A percentile compares a stretch with the other conserved stretches of the same genome.
These are phyloP conservation scores for Ceratobasidium sp. DNA, from an alignment of 1,284 basidiomycete species.

Conservation along the genomic window DNA sequence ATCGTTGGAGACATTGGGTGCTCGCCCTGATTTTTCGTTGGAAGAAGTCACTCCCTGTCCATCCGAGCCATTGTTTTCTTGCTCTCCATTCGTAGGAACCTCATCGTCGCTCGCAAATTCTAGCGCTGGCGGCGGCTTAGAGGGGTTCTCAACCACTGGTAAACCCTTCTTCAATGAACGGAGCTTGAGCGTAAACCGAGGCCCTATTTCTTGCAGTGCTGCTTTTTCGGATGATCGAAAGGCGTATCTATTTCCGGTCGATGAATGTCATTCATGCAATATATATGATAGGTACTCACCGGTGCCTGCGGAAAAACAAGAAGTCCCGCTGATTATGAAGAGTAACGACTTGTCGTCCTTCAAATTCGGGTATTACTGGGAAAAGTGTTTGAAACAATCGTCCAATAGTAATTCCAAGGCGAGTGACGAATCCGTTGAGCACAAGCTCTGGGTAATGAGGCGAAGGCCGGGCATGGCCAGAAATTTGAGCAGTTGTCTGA, in stretches of 20 bases:
- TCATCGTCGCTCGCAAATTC: conserved; percentile 65
- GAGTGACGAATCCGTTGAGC: conserved; percentile 92
- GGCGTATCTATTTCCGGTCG: conserved; percentile 68
- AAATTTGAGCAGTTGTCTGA: conserved; percentile 83
- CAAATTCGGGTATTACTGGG: conserved; percentile 92
- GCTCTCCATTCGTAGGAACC: conserved; percentile 47
- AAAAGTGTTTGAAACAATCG: conserved; percentile 95
- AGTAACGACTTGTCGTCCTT: conserved; percentile 96
- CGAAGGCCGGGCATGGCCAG: conserved; percentile 89
- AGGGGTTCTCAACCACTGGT: conserved; percentile 74
- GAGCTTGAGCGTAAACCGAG: conserved; percentile 94
- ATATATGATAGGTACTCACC: conserved; percentile 55
- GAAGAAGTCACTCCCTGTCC: conserved; percentile 41
- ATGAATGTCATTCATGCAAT: conserved; percentile 2
- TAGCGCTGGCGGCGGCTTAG: conserved; percentile 62
- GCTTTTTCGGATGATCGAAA: conserved; percentile 92
- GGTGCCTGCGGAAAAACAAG: conserved; percentile 93
- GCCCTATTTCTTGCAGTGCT: conserved; percentile 95
- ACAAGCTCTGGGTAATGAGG: conserved; percentile 95
- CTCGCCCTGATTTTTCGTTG: conserved; percentile 47
- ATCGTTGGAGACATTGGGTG: conserved; percentile 65
- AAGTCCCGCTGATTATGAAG: conserved; percentile 98
- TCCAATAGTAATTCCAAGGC: conserved; percentile 90
- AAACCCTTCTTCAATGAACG: conserved; percentile 86
- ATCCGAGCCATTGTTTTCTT: conserved; percentile 47